Evolutionary conservation across 2,329 filamentous ascomycete species (phyloP).

Genomic region (Paradendryphiella salina): DNA sequence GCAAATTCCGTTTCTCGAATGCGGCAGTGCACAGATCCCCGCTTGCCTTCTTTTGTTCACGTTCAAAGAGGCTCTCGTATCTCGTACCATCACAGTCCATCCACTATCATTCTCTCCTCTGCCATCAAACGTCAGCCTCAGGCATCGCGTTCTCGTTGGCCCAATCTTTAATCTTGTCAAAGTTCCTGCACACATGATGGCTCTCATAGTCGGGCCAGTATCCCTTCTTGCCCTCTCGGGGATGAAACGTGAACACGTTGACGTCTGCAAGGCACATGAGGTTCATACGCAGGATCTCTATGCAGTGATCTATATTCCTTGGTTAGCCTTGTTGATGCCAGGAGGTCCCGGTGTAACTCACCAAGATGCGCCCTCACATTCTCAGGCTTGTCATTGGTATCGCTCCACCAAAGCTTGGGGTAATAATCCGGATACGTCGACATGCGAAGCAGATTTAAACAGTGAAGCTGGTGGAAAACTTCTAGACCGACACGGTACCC

Average conservation of each 20-base stretch:
- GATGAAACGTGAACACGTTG: constrained; percentile 43
- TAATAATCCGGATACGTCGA: constrained; percentile 42
- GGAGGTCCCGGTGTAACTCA: constrained; percentile 7
- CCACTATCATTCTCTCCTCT: too few relatives aligned
- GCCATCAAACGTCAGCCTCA: constrained; percentile 22
- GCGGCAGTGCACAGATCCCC: too few relatives aligned
- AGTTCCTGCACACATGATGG: constrained; percentile 41
- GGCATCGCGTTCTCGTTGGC: constrained; percentile 41
- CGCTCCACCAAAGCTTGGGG: constrained; percentile 31
- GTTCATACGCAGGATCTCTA: constrained; percentile 45
- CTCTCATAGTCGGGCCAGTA: constrained; percentile 41
- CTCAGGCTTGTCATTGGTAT: constrained; percentile 37
- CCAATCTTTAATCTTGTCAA: constrained; percentile 42
- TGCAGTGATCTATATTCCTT: constrained; percentile 37
- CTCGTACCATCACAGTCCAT: too few relatives aligned
- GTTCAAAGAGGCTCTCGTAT: too few relatives aligned
- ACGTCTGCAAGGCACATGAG: constrained; percentile 44
- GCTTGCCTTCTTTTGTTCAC: too few relatives aligned
- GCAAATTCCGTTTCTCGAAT: too few relatives aligned
- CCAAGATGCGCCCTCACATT: constrained; percentile 33
- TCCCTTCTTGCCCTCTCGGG: constrained; percentile 24
- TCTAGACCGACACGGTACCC: constrained; percentile 64
- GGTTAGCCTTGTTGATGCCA: too few relatives aligned
- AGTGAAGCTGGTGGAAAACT: constrained; percentile 58
- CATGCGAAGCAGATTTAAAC: constrained; percentile 44